Percentiles rank a stretch among this genome's conserved stretches.
phyloP scores from a whole-genome alignment of 495 filamentous ascomycete genomes.

The Penicillium soppii region DNA sequence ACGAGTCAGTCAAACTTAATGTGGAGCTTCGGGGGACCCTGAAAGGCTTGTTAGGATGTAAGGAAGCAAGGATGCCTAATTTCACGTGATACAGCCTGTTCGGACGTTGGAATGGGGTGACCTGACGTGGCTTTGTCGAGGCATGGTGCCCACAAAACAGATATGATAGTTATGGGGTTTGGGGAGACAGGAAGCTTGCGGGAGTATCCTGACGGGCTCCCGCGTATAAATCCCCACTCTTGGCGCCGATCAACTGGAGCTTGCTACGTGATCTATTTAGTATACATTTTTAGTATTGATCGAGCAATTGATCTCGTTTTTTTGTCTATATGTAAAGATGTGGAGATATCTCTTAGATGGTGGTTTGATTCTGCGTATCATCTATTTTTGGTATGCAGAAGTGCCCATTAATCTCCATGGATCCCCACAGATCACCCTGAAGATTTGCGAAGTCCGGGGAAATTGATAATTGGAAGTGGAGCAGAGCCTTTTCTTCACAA shows the following conservation, averaged over 20 bases:
- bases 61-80: neutral
- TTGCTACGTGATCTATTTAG: neutral
- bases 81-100: neutral
- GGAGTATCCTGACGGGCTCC: no score
- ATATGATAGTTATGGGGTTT: neutral
- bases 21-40: neutral
- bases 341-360: no score
- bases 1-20: neutral
- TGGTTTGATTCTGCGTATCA: no score
- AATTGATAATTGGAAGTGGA: constrained; percentile 3
- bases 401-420: no score
- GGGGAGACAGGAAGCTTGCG: neutral
- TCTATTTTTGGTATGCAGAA: no score
- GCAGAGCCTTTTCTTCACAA: no score
- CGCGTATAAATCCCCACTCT: constrained; percentile 3
- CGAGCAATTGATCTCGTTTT: neutral
- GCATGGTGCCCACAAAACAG: neutral
- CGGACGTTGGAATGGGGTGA: neutral
- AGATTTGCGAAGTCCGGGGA: neutral
- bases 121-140: neutral
- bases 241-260: constrained; percentile 4
- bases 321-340: neutral
- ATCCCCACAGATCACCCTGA: no score
- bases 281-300: neutral
- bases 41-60: no score